Conservation (phyloP, 495 filamentous ascomycete genomes). For the Penicillium soppii region DNA sequence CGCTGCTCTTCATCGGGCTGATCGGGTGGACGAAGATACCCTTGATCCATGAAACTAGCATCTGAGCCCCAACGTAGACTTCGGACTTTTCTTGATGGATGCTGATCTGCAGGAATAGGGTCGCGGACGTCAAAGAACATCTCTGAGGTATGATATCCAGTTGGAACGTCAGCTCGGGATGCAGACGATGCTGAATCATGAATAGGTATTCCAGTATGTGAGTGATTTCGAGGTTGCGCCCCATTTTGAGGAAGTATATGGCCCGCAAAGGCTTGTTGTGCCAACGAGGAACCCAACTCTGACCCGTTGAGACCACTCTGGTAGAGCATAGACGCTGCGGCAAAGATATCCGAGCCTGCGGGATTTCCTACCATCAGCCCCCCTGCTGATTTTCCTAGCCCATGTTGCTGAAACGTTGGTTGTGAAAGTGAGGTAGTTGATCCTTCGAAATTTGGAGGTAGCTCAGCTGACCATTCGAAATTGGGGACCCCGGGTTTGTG, state of each 20-base stretch:
- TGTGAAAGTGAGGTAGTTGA: conserved; percentile 62
- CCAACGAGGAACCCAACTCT: conserved; percentile 30
- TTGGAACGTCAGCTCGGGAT: conserved; percentile 23
- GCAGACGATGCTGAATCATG: conserved; percentile 18
- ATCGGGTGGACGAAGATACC: conserved; percentile 53
- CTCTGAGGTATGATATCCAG: conserved; percentile 43
- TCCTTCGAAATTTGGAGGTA: conserved; percentile 60
- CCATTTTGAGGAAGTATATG: conserved; percentile 26
- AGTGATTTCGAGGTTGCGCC: conserved; percentile 15
- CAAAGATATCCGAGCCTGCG: conserved; percentile 47
- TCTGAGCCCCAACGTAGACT: conserved; percentile 67
- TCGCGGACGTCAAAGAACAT: conserved; percentile 47
- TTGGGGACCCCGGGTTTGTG: conserved; percentile 48
- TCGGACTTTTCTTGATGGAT: conserved; percentile 36
- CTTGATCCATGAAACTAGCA: conserved; percentile 55
- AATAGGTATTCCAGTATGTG: conserved; percentile 16
- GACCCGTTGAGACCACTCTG: conserved; percentile 33
- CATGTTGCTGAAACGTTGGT: conserved; percentile 32
- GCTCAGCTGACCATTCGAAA: conserved; percentile 53
- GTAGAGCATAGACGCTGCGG: conserved; percentile 49
- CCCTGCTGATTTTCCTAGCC: conserved; percentile 23
- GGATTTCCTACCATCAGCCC: conserved; percentile 21
- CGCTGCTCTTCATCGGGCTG: conserved; percentile 57
- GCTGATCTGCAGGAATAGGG: conserved; percentile 40
- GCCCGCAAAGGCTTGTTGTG: conserved; percentile 30